Conservation (phyloP, 192 early-diverging fungal genomes). For the Backusella westeae region DNA sequence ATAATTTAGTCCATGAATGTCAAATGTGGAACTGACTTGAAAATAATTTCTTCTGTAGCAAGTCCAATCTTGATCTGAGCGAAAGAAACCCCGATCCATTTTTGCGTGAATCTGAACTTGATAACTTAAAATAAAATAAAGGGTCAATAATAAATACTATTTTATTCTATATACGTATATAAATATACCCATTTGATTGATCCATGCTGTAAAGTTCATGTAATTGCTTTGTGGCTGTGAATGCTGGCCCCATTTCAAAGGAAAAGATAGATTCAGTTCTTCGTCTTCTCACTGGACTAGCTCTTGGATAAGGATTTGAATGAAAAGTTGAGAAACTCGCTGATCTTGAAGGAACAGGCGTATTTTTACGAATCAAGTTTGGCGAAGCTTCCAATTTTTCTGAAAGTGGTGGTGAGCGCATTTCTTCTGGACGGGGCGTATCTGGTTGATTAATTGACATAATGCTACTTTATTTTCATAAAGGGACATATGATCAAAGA, state of each 20-base stretch:
- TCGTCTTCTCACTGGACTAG: conserved; percentile 31
- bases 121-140: conserved; percentile 40
- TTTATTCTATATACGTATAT: background rate
- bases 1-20: conserved; percentile 33
- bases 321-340: conserved; percentile 24
- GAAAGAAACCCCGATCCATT: conserved; percentile 79
- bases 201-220: conserved; percentile 66
- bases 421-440: conserved; percentile 30
- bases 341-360: conserved; percentile 11
- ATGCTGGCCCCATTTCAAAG: conserved; percentile 63
- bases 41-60: conserved; percentile 87
- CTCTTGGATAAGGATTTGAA: conserved; percentile 25
- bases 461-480: conserved; percentile 6
- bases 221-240: conserved; percentile 63
- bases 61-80: conserved; percentile 72
- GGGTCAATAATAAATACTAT: background rate
- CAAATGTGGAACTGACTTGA: conserved; percentile 59
- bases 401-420: background rate
- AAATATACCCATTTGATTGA: conserved; percentile 43
- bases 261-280: conserved; percentile 42
- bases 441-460: conserved; percentile 26
- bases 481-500: background rate
- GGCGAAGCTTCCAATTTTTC: background rate
- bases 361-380: conserved; percentile 16
- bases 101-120: conserved; percentile 60